Evolutionary conservation across 2,329 filamentous ascomycete genomes (phyloP).

Genomic region (Diaporthe ampelina): DNA sequence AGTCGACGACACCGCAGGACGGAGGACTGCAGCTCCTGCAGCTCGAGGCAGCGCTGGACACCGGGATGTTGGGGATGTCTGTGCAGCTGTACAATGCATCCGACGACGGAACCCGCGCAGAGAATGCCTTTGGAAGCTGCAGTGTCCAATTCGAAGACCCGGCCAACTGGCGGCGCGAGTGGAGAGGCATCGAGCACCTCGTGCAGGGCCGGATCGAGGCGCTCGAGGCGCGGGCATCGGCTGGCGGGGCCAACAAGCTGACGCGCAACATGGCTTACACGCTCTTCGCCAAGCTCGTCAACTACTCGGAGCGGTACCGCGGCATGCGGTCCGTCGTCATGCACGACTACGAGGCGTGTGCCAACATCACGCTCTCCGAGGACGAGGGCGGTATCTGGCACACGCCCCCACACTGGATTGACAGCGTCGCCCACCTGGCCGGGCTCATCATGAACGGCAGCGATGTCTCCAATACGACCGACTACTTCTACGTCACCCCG

Average conservation of each 20-base stretch:
- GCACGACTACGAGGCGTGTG: not conserved
- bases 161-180: too few species aligned
- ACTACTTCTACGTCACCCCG: constrained; percentile 22
- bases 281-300: too few species aligned
- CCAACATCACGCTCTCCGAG: not conserved
- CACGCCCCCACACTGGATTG: constrained; percentile 13
- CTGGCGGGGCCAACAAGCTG: not conserved
- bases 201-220: too few species aligned
- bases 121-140: too few species aligned
- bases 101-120: too few species aligned
- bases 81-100: too few species aligned
- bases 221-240: too few species aligned
- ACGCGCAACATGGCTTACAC: constrained; percentile 8
- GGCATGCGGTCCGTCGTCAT: constrained; percentile 5
- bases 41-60: not conserved
- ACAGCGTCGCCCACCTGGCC: not conserved
- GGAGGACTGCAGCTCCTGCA: not conserved
- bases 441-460: constrained; percentile 11
- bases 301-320: constrained; percentile 1
- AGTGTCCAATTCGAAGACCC: too few species aligned
- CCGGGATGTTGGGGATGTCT: too few species aligned
- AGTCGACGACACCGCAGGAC: too few species aligned
- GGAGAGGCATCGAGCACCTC: not conserved
- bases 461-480: not conserved
- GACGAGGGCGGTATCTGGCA: not conserved